These are phyloP conservation scores for Gynochthodes officinalis DNA, from an alignment of 257 asterid species.

Conservation along the genomic window DNA sequence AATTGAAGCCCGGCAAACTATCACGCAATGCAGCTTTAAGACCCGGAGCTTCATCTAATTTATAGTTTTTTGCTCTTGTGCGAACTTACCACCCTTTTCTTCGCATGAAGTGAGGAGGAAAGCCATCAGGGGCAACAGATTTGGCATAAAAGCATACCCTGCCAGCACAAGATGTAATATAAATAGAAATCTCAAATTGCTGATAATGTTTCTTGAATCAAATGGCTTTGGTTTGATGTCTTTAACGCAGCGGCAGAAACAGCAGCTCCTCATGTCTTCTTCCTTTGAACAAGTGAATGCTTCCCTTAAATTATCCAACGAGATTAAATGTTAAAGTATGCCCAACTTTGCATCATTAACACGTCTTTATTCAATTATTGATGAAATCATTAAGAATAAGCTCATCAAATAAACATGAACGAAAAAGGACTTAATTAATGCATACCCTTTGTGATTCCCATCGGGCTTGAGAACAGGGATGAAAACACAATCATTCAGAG, in stretches of 20 bases:
- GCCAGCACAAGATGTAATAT: not conserved
- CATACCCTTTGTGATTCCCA: conserved; percentile 56
- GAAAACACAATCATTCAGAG: conserved; percentile 25
- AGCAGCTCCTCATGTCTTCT: conserved; percentile 45
- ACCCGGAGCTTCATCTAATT: conserved; percentile 21
- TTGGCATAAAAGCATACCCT: conserved; percentile 13
- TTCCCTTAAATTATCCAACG: conserved; percentile 32
- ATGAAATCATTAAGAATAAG: not conserved
- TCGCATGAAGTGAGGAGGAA: conserved; percentile 22
- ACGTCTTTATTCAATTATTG: not conserved
- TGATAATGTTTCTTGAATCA: conserved; percentile 48
- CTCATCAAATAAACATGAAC: not conserved
- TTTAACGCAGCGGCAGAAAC: conserved; percentile 40
- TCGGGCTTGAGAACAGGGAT: conserved; percentile 51
- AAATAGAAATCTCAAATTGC: conserved; percentile 30
- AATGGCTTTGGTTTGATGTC: conserved; percentile 51
- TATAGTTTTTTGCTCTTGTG: conserved; percentile 11
- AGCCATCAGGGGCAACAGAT: conserved; percentile 13
- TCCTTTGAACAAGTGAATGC: conserved; percentile 59
- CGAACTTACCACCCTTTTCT: conserved; percentile 18
- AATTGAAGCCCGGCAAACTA: conserved; percentile 3
- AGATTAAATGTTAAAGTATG: too few relatives aligned
- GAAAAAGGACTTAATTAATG: not conserved
- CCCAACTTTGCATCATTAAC: too few relatives aligned
- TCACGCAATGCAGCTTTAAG: conserved; percentile 12